Evolutionary conservation across 768 basidiomycete species (phyloP).

Genomic region (Kwoniella sp.): DNA sequence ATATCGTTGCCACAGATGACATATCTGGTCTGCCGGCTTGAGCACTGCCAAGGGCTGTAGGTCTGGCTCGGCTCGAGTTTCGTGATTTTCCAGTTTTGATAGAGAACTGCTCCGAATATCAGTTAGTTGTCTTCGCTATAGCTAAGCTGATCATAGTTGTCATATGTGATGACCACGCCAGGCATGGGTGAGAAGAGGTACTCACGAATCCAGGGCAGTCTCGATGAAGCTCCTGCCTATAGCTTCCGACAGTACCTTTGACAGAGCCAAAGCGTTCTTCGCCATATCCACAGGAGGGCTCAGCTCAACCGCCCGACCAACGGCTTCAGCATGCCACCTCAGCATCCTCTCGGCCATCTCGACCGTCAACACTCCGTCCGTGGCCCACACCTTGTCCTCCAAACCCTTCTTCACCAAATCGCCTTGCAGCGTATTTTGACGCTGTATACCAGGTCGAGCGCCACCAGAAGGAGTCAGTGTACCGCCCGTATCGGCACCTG

Average conservation of each 20-base stretch:
- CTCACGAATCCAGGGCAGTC: constrained; percentile 87
- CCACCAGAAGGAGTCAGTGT: constrained; percentile 25
- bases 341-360: constrained; percentile 85
- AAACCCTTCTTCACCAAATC: constrained; percentile 36
- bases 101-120: constrained; percentile 74
- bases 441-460: constrained; percentile 20
- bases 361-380: constrained; percentile 78
- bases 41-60: constrained; percentile 70
- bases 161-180: background rate
- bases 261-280: constrained; percentile 81
- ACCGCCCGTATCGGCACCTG: constrained; percentile 61
- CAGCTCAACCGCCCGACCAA: constrained; percentile 90
- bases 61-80: constrained; percentile 78
- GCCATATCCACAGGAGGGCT: constrained; percentile 82
- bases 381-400: constrained; percentile 75
- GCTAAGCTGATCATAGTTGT: background rate
- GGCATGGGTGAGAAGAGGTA: constrained; percentile 20
- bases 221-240: constrained; percentile 83
- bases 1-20: constrained; percentile 97
- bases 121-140: too few relatives aligned
- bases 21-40: constrained; percentile 77
- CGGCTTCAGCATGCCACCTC: constrained; percentile 96
- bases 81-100: constrained; percentile 70
- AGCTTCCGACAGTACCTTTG: constrained; percentile 82
- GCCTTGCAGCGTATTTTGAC: constrained; percentile 31